Base-by-base conservation (phyloP, 108 stramenopile species). In the Craspedostauros australis region DNA sequence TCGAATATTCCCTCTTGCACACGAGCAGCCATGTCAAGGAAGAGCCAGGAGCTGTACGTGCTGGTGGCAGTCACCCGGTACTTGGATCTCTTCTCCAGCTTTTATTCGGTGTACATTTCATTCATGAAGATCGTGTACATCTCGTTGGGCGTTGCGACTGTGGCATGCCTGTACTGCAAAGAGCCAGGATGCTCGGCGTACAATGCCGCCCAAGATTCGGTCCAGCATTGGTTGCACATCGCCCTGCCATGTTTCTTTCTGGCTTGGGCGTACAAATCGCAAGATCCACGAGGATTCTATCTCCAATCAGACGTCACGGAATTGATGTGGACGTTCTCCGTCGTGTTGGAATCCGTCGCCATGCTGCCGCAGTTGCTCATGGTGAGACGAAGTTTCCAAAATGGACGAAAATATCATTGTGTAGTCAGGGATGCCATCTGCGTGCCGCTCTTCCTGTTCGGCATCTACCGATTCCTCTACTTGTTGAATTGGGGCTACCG, bases 291-390 rank as follows among this genome's bases (percentile, higher is more conserved):
- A 8, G 18, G 56, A 36, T n/a, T n/a, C n/a, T n/a, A n/a, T n/a
- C n/a, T n/a, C n/a, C n/a, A 36, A 21, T 22, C 63, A 21, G 56
- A 66, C 41, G 18, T 58, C 4, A 50, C 67, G 49, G 77, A 88
- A 57, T 31, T 72, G 41, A 51, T 84, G 3, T 95, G 92, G 94
- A 77, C 72, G 4, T 93, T 92, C 48, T 83, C 80, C 46, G 88
- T 92, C 28, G 84, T 70, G 60, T 72, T 93, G 26, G 94, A 95
- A 61, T 63, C 84, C 8, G 39, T 93, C 24, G 88, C 92, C 6
- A 92, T 95, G 36, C 30, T 95, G 23, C 94, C 94, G n/a, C 94
- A 95, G 62, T 71, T 93, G 14, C 80, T 93, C 9, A 70, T 93
- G 4, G 55, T 93, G 60, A n/a, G n/a, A n/a, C n/a, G 83, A 91